A percentile compares a stretch with the other conserved stretches of the same genome.
These are phyloP conservation scores for Pichia occidentalis DNA, from an alignment of 805 yeast genomes.

Conservation along the genomic window DNA sequence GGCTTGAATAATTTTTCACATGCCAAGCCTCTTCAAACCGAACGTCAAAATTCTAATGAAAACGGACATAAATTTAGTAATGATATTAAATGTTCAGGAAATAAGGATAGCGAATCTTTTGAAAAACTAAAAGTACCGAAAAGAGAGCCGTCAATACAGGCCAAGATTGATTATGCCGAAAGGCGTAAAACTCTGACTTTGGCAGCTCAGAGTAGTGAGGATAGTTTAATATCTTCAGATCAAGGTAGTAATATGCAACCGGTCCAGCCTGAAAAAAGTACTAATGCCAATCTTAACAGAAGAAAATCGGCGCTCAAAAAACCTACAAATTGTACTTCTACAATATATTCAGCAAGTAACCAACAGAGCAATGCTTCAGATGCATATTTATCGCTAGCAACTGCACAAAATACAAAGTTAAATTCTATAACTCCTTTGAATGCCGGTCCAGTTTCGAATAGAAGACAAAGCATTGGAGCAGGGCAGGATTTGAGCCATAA, in stretches of 20 bases:
- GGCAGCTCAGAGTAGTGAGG: not conserved
- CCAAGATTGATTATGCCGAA: slow-evolving; percentile 10
- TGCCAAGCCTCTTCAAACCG: no score
- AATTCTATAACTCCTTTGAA: slow-evolving; percentile 52
- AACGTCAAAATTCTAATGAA: no score
- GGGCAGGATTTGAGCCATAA: slow-evolving; percentile 1
- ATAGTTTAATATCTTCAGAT: no score
- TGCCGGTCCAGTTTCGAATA: slow-evolving; percentile 21
- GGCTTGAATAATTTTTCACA: no score
- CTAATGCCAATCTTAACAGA: slow-evolving; percentile 14
- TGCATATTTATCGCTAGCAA: slow-evolving; percentile 62
- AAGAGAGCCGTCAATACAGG: slow-evolving; percentile 22
- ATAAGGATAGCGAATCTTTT: not conserved
- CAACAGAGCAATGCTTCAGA: slow-evolving; percentile 43
- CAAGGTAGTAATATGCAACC: no score
- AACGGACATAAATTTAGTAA: no score
- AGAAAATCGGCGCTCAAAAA: slow-evolving; percentile 46
- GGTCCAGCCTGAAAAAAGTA: no score
- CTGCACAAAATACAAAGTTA: slow-evolving; percentile 73
- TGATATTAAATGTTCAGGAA: slow-evolving; percentile 9
- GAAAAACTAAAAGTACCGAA: slow-evolving; percentile 26
- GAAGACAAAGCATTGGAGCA: slow-evolving; percentile 1
- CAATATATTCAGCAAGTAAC: slow-evolving; percentile 13
- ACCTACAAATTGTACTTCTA: slow-evolving; percentile 15
- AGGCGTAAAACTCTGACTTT: not conserved